Evolutionary conservation across 495 filamentous ascomycete genomes (phyloP).

Genomic region (Aspergillus homomorphus): DNA sequence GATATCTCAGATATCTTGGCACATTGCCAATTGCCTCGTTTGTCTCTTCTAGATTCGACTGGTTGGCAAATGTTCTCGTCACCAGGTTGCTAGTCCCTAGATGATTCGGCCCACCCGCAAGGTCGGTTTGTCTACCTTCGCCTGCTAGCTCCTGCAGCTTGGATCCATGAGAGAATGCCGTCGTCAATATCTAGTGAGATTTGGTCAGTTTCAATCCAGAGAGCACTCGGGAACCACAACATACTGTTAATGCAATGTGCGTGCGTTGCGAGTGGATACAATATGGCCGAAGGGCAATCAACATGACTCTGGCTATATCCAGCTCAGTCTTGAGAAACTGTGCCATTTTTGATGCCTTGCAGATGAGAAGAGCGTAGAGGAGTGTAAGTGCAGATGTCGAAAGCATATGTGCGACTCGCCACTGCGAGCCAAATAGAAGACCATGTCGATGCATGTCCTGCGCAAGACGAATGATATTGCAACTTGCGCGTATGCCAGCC

Average conservation of each 20-base stretch:
- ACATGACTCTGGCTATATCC: slow-evolving; percentile 4
- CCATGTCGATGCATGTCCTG: slow-evolving; percentile 15
- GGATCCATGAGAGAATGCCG: neutral
- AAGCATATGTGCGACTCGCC: slow-evolving; percentile 10
- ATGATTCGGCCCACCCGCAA: neutral
- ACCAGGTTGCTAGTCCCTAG: neutral
- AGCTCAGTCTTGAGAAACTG: neutral
- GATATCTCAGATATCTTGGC: neutral
- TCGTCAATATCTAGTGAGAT: neutral
- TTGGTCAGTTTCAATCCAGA: neutral
- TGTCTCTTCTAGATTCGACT: neutral
- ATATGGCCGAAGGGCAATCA: slow-evolving; percentile 4
- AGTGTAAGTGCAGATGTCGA: slow-evolving; percentile 4
- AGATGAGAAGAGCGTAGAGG: slow-evolving; percentile 7
- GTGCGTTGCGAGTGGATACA: slow-evolving; percentile 1
- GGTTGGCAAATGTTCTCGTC: neutral
- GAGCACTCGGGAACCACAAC: too few relatives aligned
- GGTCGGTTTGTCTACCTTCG: neutral
- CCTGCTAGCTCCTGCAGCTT: neutral
- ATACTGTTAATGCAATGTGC: slow-evolving; percentile 10
- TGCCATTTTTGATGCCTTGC: neutral
- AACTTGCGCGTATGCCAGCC: slow-evolving; percentile 10
- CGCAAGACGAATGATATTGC: slow-evolving; percentile 11
- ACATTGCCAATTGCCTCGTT: neutral
- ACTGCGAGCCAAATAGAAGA: slow-evolving; percentile 12